Evolutionary conservation across 805 yeast genomes (phyloP), one percentile per base, ranked within the genome.

Genomic region (Teunomyces tritomae): DNA sequence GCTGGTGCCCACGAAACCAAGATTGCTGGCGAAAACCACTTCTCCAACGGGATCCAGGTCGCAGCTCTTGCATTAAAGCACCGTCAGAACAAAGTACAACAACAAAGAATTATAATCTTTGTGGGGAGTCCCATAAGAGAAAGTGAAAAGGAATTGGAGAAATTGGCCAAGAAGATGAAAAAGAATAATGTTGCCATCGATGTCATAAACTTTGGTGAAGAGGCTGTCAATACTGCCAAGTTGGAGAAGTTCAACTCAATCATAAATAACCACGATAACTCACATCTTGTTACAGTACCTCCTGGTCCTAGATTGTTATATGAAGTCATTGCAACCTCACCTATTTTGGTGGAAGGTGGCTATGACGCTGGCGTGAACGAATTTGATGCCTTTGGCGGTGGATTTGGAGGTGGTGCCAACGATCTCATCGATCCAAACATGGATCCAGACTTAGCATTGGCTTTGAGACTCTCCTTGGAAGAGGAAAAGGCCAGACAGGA

Each of bases 401-500:
- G 46, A 16, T 58, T 59, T 30, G 70, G 67, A 10, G 77, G 70
- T 17, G 66, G 58, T 43, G 77, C 74, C 49, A 30, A 30, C 30
- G 68, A 62, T 42, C 50, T 64, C 42, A 62, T 72, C 34, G 98
- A 92, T 67, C 92, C 96, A 28, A 83, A 84, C 55, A 86, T 89
- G 83, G 99, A 94, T 60, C 98, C 98, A 28, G 99, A 94, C 68
- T 80, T 94, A 63, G 99, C 98, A 0, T 77, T 94, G 76, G 99
- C 98, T 0, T 79, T 94, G 60, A 83, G 98, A 63, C 76, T 94
- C 67, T 92, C 98, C 0, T 76, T 94, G 60, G 98, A 94, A 63
- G 99, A 94, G 63, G 98, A 92, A 64, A 87, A 85, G 58, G 85
- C 88, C 44, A 83, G 98, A 71, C 97, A 89, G 63, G 96, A 88